Percentiles rank a stretch among this genome's conserved stretches.
These are phyloP conservation scores for Rugonectria rugulosa DNA, from an alignment of 2,329 filamentous ascomycete genomes.

Conservation along the genomic window DNA sequence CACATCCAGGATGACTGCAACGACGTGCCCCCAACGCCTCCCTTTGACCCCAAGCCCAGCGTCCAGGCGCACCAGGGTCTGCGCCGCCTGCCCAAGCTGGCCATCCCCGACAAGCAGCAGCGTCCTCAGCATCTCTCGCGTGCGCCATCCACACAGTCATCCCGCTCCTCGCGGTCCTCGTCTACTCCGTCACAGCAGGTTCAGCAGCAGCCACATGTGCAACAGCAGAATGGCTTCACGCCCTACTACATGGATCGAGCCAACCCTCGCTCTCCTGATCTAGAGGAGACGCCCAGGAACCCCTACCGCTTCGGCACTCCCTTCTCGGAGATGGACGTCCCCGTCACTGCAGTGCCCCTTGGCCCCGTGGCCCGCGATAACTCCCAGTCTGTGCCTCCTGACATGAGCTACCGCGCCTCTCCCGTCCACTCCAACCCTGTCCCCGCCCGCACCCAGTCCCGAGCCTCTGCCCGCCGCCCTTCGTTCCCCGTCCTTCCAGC, in stretches of 20 bases:
- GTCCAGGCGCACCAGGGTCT: slow-evolving; percentile 59
- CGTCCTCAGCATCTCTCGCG: slow-evolving; percentile 38
- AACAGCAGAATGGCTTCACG: slow-evolving; percentile 47
- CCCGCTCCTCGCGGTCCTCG: slow-evolving; percentile 40
- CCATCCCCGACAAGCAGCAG: slow-evolving; percentile 58
- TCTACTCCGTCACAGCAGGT: slow-evolving; percentile 39
- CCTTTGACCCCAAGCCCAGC: slow-evolving; percentile 68
- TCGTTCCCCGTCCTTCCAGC: slow-evolving; percentile 73
- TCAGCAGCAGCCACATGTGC: slow-evolving; percentile 33
- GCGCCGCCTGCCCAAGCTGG: slow-evolving; percentile 67
- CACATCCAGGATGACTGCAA: slow-evolving; percentile 57
- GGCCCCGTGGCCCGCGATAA: slow-evolving; percentile 79
- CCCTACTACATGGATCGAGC: slow-evolving; percentile 62
- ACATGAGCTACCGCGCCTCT: slow-evolving; percentile 79
- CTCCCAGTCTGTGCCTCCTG: slow-evolving; percentile 91
- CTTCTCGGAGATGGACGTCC: slow-evolving; percentile 89
- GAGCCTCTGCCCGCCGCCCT: slow-evolving; percentile 67
- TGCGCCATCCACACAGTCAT: too few relatives aligned
- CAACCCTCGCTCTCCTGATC: slow-evolving; percentile 61
- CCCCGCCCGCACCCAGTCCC: slow-evolving; percentile 58
- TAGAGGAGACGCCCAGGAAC: slow-evolving; percentile 62
- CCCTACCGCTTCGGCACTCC: slow-evolving; percentile 84
- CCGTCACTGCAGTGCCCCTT: slow-evolving; percentile 74
- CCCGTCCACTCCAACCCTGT: slow-evolving; percentile 43
- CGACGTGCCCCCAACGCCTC: slow-evolving; percentile 73